phyloP scores from a whole-genome alignment of 495 filamentous ascomycete genomes.

The Talaromyces ruber region DNA sequence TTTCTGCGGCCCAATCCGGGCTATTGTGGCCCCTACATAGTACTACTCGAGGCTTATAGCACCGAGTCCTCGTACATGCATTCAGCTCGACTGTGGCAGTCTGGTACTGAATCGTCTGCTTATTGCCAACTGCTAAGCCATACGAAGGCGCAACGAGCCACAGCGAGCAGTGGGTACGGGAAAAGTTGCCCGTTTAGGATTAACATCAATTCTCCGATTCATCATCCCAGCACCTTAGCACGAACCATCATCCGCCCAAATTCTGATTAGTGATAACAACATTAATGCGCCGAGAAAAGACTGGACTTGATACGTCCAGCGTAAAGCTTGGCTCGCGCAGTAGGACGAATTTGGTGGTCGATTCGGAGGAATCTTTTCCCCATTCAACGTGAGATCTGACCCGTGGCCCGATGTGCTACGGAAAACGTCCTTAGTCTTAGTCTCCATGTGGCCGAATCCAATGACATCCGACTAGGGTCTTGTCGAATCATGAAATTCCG shows the following conservation, averaged over 20 bases:
- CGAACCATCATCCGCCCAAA: neutral
- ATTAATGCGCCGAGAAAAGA: too few relatives aligned
- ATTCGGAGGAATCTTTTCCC: neutral
- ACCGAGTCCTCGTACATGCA: neutral
- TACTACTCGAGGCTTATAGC: neutral
- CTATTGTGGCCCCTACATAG: too few relatives aligned
- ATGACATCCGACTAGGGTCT: neutral
- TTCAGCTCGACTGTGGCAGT: neutral
- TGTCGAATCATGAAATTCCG: neutral
- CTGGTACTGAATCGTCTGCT: too few relatives aligned
- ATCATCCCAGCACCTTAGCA: neutral
- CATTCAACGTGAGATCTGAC: neutral
- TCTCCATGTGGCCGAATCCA: neutral
- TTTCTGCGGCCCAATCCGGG: neutral
- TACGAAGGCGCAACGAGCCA: neutral
- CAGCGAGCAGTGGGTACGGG: neutral
- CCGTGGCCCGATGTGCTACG: neutral
- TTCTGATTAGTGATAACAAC: neutral
- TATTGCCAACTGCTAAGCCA: neutral
- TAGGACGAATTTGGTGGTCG: neutral
- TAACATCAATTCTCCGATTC: neutral
- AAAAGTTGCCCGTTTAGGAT: neutral
- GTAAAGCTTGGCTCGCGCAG: neutral
- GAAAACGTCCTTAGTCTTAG: too few relatives aligned
- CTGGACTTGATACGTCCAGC: neutral